A percentile compares a stretch with the other conserved stretches of the same genome.
Conservation (phyloP, 805 yeast genomes). For the Wickerhamiella qilinensis region DNA sequence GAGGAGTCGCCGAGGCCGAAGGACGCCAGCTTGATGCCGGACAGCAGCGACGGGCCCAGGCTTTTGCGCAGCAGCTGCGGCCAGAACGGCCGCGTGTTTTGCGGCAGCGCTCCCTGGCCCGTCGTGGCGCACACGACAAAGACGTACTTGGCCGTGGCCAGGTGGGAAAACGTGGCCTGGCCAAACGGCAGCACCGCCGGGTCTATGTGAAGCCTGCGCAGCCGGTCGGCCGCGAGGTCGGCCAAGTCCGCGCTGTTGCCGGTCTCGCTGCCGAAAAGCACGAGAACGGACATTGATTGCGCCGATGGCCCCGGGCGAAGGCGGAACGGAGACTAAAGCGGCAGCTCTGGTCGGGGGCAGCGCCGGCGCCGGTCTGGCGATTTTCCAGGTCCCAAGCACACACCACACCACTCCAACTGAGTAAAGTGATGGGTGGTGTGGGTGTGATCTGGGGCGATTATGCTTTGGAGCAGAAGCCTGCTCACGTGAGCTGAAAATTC, state of each 20-base stretch:
- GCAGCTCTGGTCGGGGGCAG: too few species aligned
- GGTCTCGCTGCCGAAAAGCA: constrained; percentile 83
- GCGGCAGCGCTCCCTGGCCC: constrained; percentile 89
- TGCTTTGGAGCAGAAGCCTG: too few species aligned
- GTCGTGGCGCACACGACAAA: constrained; percentile 70
- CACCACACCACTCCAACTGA: too few species aligned
- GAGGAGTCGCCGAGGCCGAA: constrained; percentile 92
- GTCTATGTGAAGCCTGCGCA: constrained; percentile 36
- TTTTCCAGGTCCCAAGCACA: too few species aligned
- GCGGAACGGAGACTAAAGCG: too few species aligned
- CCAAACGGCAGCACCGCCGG: constrained; percentile 45
- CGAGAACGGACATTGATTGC: constrained; percentile 2
- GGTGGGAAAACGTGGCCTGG: constrained; percentile 8
- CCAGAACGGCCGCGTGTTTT: constrained; percentile 64
- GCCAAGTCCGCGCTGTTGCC: constrained; percentile 87
- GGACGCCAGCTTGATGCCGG: constrained; percentile 46
- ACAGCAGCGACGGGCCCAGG: constrained; percentile 44
- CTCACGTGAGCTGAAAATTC: too few species aligned
- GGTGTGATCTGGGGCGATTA: too few species aligned
- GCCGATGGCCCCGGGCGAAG: too few species aligned
- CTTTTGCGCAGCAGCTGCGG: constrained; percentile 49
- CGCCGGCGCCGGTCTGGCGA: too few species aligned
- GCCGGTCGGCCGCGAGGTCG: constrained; percentile 35
- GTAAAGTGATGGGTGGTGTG: too few species aligned
- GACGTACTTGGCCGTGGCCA: constrained; percentile 33